These are phyloP conservation scores for Butyriboletus appendiculatus DNA, from an alignment of 1,284 basidiomycete species.

Conservation along the genomic window DNA sequence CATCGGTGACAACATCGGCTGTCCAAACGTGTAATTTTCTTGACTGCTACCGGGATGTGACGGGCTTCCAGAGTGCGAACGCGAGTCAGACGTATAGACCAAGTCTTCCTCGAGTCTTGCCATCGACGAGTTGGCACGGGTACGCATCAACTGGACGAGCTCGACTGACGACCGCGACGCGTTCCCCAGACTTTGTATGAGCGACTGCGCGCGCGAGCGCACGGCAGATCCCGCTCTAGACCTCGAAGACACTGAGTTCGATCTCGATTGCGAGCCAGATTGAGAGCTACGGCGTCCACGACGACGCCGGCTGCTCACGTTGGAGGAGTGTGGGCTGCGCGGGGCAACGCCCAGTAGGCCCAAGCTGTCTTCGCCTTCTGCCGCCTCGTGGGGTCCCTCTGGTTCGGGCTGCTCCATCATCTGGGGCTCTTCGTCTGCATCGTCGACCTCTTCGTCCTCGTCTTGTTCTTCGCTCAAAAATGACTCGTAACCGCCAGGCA, in stretches of 20 bases:
- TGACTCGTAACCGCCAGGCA: conserved; percentile 31
- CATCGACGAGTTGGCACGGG: conserved; percentile 60
- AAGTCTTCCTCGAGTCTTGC: conserved; percentile 57
- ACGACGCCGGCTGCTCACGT: conserved; percentile 43
- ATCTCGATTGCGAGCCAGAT: conserved; percentile 35
- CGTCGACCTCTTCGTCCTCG: conserved; percentile 43
- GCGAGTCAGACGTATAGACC: conserved; percentile 42
- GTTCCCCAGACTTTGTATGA: conserved; percentile 62
- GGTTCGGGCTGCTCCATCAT: conserved; percentile 55
- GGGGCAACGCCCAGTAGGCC: conserved; percentile 54
- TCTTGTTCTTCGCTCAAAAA: conserved; percentile 39
- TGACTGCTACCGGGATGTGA: conserved; percentile 47
- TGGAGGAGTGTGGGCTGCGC: conserved; percentile 58
- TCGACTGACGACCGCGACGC: conserved; percentile 64
- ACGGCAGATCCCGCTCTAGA: conserved; percentile 54
- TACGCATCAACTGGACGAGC: conserved; percentile 47
- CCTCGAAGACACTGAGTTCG: conserved; percentile 41
- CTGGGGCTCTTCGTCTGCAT: conserved; percentile 40
- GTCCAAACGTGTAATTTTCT: conserved; percentile 74
- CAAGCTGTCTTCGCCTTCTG: conserved; percentile 69
- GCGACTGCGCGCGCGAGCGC: conserved; percentile 58
- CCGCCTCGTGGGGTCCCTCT: conserved; percentile 56
- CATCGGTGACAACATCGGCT: conserved; percentile 42
- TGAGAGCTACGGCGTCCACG: conserved; percentile 33
- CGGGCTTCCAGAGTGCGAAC: conserved; percentile 53